A percentile compares a stretch with the other conserved stretches of the same genome.
Evolutionary conservation across 2,329 filamentous ascomycete genomes (phyloP).

Genomic region (Fusarium robinianum): DNA sequence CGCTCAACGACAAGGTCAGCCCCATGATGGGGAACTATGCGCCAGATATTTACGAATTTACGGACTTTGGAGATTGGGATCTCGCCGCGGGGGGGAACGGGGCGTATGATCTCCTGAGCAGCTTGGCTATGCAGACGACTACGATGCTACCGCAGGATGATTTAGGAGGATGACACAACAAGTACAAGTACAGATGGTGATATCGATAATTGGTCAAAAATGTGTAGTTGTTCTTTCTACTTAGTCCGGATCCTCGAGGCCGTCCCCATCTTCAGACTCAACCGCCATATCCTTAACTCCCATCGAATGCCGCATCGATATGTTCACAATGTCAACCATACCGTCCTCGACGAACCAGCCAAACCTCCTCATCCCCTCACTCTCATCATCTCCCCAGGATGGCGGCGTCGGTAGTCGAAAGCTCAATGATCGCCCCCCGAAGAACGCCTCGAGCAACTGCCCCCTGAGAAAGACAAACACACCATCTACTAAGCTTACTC

Average conservation of each 20-base stretch:
- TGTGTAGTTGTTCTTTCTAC: conserved; percentile 1
- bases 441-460: conserved; percentile 38
- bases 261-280: conserved; percentile 28
- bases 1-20: conserved; percentile 38
- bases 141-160: conserved; percentile 33
- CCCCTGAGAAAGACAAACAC: conserved; percentile 35
- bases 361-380: conserved; percentile 28
- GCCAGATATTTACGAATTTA: conserved; percentile 38
- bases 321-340: conserved; percentile 35
- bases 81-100: conserved; percentile 35
- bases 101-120: conserved; percentile 39
- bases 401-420: conserved; percentile 35
- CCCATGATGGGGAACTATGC: conserved; percentile 36
- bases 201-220: conserved; percentile 1
- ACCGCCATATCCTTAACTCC: conserved; percentile 20
- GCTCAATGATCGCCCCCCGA: conserved; percentile 38
- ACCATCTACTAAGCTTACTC: conserved; percentile 33
- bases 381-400: conserved; percentile 7
- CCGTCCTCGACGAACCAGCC: conserved; percentile 41
- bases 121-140: conserved; percentile 31
- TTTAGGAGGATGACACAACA: conserved; percentile 19
- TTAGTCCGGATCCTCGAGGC: conserved; percentile 27
- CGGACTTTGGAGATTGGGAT: conserved; percentile 44
- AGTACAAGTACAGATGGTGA: neutral
- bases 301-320: conserved; percentile 30